Percentiles rank a stretch among this genome's conserved stretches.
Conservation (phyloP, 805 yeast genomes). For the Brettanomyces bruxellensis region DNA sequence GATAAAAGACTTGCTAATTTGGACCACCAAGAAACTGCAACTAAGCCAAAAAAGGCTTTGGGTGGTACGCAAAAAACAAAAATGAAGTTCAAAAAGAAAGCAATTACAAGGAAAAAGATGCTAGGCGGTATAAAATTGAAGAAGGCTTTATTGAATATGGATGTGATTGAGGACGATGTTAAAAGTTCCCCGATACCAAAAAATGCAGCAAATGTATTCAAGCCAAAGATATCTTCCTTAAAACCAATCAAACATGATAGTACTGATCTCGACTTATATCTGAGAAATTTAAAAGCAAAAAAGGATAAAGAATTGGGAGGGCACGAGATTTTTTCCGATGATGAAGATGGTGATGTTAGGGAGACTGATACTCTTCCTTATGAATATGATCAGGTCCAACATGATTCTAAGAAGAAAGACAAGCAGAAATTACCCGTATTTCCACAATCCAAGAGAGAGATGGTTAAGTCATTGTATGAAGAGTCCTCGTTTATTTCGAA, state of each 20-base stretch:
- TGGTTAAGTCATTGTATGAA: constrained; percentile 52
- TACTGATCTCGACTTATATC: constrained; percentile 7
- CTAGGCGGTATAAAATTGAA: constrained; percentile 4
- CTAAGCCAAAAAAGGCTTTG: too few species aligned
- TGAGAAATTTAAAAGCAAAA: constrained; percentile 4
- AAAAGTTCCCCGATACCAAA: too few species aligned
- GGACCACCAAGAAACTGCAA: too few species aligned
- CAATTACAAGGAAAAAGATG: constrained; percentile 1
- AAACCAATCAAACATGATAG: background rate
- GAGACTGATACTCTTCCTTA: too few species aligned
- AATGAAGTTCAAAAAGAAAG: constrained; percentile 16
- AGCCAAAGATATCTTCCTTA: background rate
- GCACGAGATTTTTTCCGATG: too few species aligned
- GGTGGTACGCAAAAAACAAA: background rate
- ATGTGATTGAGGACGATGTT: background rate
- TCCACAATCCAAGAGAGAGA: constrained; percentile 39
- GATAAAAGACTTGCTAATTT: too few species aligned
- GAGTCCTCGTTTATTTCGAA: constrained; percentile 46
- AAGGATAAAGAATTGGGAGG: background rate
- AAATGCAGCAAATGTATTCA: constrained; percentile 2
- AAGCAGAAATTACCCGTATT: constrained; percentile 43
- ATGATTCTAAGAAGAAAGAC: constrained; percentile 16
- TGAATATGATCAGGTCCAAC: too few species aligned
- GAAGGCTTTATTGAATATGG: background rate
- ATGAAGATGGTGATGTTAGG: too few species aligned